Evolutionary conservation across 129 eudicot species (phyloP), one percentile per base, ranked within the genome.

Genomic region (Tanacetum coccineum): DNA sequence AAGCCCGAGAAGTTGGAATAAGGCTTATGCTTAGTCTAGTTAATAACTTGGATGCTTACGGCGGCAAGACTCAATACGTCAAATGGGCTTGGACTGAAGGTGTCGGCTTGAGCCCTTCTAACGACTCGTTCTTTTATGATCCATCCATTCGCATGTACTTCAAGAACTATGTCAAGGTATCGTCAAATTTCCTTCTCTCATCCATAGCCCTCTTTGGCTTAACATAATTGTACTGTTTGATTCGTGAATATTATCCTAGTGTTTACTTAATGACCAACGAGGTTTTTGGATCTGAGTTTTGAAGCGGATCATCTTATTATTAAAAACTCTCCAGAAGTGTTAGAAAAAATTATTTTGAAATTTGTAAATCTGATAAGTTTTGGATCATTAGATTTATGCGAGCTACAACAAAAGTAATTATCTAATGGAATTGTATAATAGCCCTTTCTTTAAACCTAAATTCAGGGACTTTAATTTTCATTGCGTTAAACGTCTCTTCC

Each of bases 1-100:
- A 93, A 80, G 91, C 98, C 22, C 82, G 87, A 59, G 81, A 80
- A 70, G 80, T 80, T 60, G 86, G 90, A 55, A 75, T 88, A 53
- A 73, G 98, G 73, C 88, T 93, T 19, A 20, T 93, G 13, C 88
- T 93, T 17, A 84, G 92, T 64, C 78, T 93, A 70, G 98, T 88
- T 2, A 93, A 93, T 63, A 93, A 93, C 74, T 82, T 93, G 84
- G 85, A 88, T 70, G 91, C 95, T 20, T 93, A 86, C 28, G 98
- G 98, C 72, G 98, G 98, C 66, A 93, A 93, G 78, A 87, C 95
- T 25, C 95, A 84, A 63, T 93, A 93, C 63, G 98, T 93, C 6
- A 82, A 84, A 77, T 93, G 98, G 96, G 98, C 98, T 20, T 84
- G 91, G 94, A 82, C 78, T 75, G 98, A 87, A 70, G 98, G 98